phyloP scores from a whole-genome alignment of 345 rosid genomes.

The Syzygium oleosum region DNA sequence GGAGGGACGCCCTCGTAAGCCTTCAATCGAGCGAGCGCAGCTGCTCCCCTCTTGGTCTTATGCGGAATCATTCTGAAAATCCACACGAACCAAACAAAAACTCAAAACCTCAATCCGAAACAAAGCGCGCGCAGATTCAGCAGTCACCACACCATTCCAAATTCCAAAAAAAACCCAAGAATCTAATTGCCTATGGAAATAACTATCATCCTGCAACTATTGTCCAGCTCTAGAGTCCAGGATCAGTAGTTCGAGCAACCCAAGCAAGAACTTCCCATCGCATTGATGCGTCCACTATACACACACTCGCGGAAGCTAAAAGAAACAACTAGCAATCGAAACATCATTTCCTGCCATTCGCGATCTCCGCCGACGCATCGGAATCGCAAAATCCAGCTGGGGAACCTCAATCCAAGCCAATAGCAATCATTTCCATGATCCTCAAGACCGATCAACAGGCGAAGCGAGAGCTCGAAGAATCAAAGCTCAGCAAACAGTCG shows the following conservation, averaged over 20 bases:
- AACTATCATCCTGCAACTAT: neutral
- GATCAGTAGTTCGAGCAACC: neutral
- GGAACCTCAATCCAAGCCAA: neutral
- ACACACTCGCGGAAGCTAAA: neutral
- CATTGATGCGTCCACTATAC: neutral
- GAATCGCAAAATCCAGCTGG: neutral
- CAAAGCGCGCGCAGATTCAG: neutral
- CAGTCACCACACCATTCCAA: neutral
- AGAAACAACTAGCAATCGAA: neutral
- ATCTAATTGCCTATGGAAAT: neutral
- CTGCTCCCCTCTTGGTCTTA: conserved; percentile 85
- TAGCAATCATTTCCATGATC: neutral
- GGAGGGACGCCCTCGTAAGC: conserved; percentile 75
- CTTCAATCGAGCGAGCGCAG: conserved; percentile 73
- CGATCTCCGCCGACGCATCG: neutral
- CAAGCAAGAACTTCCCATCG: neutral
- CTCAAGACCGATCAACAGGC: neutral
- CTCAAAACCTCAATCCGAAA: neutral
- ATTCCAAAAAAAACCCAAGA: neutral
- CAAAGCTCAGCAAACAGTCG: neutral
- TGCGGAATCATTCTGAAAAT: conserved; percentile 68
- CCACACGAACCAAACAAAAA: neutral
- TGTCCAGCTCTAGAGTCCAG: neutral
- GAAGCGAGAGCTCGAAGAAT: neutral
- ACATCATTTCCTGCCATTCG: neutral